A percentile compares a stretch with the other conserved stretches of the same genome.
phyloP scores from a whole-genome alignment of 2,329 filamentous ascomycete species.

The Ophiosphaerella narmari region DNA sequence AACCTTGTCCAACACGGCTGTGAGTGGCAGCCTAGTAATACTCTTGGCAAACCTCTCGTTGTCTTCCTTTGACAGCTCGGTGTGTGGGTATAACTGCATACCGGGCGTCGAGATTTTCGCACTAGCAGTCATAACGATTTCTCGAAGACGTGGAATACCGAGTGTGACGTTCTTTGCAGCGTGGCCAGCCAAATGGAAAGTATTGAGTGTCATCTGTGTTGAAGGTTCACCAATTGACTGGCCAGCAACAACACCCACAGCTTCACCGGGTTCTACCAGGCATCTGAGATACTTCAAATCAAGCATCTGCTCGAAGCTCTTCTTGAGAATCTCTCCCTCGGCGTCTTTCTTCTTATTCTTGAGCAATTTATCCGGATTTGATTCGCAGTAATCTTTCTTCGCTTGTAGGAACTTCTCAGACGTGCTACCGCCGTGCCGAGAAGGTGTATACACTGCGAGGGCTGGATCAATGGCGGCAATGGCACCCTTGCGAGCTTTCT shows the following conservation, averaged over 20 bases:
- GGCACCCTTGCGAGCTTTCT: slow-evolving; percentile 75
- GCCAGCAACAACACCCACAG: slow-evolving; percentile 93
- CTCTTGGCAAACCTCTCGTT: slow-evolving; percentile 85
- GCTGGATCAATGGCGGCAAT: slow-evolving; percentile 75
- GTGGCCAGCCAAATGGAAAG: slow-evolving; percentile 98
- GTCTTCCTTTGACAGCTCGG: slow-evolving; percentile 70
- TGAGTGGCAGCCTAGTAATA: slow-evolving; percentile 83
- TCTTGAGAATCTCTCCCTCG: slow-evolving; percentile 56
- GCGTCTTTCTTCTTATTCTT: slow-evolving; percentile 63
- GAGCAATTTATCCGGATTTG: slow-evolving; percentile 67
- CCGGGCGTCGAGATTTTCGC: slow-evolving; percentile 85
- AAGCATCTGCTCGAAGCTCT: slow-evolving; percentile 81
- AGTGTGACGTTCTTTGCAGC: slow-evolving; percentile 98
- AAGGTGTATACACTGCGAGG: slow-evolving; percentile 72
- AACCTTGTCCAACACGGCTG: slow-evolving; percentile 81
- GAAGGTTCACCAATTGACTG: slow-evolving; percentile 97
- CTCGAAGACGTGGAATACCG: slow-evolving; percentile 93
- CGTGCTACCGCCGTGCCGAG: slow-evolving; percentile 79
- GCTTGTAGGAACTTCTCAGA: slow-evolving; percentile 82
- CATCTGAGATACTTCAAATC: slow-evolving; percentile 92
- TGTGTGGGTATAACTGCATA: slow-evolving; percentile 81
- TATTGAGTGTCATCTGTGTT: slow-evolving; percentile 99
- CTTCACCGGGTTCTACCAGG: slow-evolving; percentile 91
- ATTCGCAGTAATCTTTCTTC: slow-evolving; percentile 76
- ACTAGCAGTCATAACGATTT: slow-evolving; percentile 98